Percentiles rank a stretch among this genome's conserved stretches.
Evolutionary conservation across 2,329 filamentous ascomycete species (phyloP).

Genomic region (Parasarocladium wereldwijsianum): DNA sequence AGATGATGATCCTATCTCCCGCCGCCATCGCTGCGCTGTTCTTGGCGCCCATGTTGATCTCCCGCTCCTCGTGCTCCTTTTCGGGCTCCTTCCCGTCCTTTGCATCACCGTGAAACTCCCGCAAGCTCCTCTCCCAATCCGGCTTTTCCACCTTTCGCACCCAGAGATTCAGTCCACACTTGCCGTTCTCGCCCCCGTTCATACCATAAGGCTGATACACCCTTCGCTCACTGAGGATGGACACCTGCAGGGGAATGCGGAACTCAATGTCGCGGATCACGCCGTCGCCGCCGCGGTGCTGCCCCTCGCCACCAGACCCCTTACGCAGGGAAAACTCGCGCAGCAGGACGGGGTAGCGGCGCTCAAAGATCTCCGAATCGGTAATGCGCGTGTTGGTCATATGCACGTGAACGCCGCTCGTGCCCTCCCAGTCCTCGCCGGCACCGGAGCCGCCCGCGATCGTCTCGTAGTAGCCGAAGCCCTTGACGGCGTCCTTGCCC

Average conservation of each 20-base stretch:
- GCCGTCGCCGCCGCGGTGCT: constrained; percentile 57
- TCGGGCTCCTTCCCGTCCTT: constrained; percentile 15
- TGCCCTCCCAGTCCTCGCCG: constrained; percentile 35
- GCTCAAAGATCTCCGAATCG: constrained; percentile 28
- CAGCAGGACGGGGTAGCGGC: constrained; percentile 55
- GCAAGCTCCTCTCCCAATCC: constrained; percentile 30
- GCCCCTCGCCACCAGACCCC: constrained; percentile 49
- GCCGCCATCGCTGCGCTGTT: constrained; percentile 64
- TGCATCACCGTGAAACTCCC: constrained; percentile 18
- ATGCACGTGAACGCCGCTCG: constrained; percentile 28
- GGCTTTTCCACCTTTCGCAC: constrained; percentile 53
- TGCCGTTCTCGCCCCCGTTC: constrained; percentile 64
- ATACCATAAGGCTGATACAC: constrained; percentile 56
- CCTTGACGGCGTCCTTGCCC: constrained; percentile 20
- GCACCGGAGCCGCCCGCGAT: constrained; percentile 51
- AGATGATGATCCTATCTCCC: constrained; percentile 64
- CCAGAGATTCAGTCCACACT: constrained; percentile 78
- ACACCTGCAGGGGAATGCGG: constrained; percentile 59
- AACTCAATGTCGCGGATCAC: constrained; percentile 70
- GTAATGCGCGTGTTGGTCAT: constrained; percentile 75
- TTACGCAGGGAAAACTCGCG: constrained; percentile 52
- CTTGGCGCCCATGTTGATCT: constrained; percentile 64
- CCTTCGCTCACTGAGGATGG: constrained; percentile 63
- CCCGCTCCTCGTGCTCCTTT: constrained; percentile 39
- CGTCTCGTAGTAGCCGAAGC: constrained; percentile 46